Percentiles rank a stretch among this genome's conserved stretches.
phyloP scores from a whole-genome alignment of 345 rosid genomes.

The Excoecaria cochinchinensis region DNA sequence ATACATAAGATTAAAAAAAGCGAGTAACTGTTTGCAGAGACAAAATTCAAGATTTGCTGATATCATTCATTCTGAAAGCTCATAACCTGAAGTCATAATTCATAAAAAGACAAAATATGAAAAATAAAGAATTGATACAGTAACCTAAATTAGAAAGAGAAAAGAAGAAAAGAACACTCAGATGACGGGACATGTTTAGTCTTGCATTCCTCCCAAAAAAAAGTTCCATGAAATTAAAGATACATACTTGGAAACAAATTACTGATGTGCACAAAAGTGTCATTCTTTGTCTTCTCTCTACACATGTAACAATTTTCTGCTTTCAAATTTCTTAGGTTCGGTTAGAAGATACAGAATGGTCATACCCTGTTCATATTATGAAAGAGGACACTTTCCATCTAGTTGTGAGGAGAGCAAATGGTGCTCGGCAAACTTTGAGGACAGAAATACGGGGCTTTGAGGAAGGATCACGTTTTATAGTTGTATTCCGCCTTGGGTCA shows the following conservation, averaged over 20 bases:
- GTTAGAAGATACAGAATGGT: conserved; percentile 82
- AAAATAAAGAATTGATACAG: neutral
- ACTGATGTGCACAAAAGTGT: neutral
- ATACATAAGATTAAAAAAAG: neutral
- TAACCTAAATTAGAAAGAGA: neutral
- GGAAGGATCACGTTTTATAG: conserved; percentile 95
- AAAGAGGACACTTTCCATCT: conserved; percentile 87
- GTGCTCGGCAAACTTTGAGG: conserved; percentile 52
- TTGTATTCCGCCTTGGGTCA: conserved; percentile 87
- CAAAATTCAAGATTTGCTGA: neutral
- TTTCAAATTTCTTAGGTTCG: conserved; percentile 51
- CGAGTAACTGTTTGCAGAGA: neutral
- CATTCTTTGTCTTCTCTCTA: neutral
- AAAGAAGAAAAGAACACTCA: too few relatives aligned
- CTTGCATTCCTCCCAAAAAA: neutral
- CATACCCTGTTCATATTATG: conserved; percentile 75
- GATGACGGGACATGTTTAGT: too few relatives aligned
- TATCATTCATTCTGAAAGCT: neutral
- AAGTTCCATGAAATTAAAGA: neutral
- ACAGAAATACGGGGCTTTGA: conserved; percentile 93
- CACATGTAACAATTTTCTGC: neutral
- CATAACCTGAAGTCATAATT: neutral
- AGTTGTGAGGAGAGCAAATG: conserved; percentile 67
- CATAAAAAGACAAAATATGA: neutral
- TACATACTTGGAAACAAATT: neutral